Evolutionary conservation across 192 early-diverging fungal species (phyloP).

Genomic region (Backusella tuberculispora): DNA sequence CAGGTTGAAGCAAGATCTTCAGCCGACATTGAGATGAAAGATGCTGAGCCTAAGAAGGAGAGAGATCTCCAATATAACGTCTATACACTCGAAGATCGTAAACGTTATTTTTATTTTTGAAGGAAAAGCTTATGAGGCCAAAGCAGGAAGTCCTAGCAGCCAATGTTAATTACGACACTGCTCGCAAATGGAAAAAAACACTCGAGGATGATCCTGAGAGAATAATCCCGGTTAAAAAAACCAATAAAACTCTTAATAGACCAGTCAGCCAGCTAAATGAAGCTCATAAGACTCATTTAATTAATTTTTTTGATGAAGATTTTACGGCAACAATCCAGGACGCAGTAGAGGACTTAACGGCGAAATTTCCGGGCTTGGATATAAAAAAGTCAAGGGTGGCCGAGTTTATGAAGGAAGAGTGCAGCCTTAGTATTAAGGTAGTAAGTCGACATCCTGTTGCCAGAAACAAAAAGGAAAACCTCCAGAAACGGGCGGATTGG

Average conservation of each 20-base stretch:
- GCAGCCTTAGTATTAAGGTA: no score
- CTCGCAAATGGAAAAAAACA: no score
- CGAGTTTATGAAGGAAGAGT: no score
- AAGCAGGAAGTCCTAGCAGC: slow-evolving; percentile 7
- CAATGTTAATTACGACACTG: slow-evolving; percentile 22
- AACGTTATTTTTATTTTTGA: slow-evolving; percentile 22
- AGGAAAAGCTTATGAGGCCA: slow-evolving; percentile 24
- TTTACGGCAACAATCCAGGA: slow-evolving; percentile 18
- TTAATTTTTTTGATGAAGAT: slow-evolving; percentile 24
- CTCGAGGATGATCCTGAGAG: not conserved
- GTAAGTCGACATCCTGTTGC: no score
- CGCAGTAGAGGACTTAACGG: no score
- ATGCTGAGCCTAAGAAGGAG: no score
- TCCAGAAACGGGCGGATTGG: no score
- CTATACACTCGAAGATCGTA: slow-evolving; percentile 17
- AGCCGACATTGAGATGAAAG: slow-evolving; percentile 18
- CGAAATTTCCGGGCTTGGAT: no score
- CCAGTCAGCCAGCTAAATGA: slow-evolving; percentile 9
- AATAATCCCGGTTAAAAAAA: slow-evolving; percentile 17
- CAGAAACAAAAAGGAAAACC: no score
- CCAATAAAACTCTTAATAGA: not conserved
- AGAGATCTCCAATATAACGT: slow-evolving; percentile 10
- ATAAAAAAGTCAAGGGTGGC: no score
- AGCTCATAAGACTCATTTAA: slow-evolving; percentile 15
- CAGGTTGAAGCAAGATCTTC: slow-evolving; percentile 15